Evolutionary conservation across 2,329 filamentous ascomycete species (phyloP).

Genomic region (Aspergillus melleus): DNA sequence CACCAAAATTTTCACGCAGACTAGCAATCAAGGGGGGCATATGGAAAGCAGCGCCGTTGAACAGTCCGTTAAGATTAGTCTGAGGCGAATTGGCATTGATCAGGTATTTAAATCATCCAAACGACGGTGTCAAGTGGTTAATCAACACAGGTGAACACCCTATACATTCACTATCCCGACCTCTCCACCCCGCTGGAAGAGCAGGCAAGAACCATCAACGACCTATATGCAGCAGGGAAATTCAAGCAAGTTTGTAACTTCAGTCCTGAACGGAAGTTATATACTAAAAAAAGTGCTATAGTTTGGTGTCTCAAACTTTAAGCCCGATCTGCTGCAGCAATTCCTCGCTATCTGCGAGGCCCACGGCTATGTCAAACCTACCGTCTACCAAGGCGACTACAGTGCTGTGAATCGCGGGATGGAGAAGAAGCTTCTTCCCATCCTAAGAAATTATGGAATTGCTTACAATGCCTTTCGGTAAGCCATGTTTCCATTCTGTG

Average conservation of each 20-base stretch:
- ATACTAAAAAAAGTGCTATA: constrained; percentile 11
- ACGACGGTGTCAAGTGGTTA: background rate
- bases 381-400: constrained; percentile 44
- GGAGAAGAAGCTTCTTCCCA: constrained; percentile 37
- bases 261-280: background rate
- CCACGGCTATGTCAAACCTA: constrained; percentile 38
- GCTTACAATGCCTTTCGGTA: constrained; percentile 8
- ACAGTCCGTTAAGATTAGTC: constrained; percentile 29
- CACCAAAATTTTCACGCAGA: constrained; percentile 35
- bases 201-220: constrained; percentile 35
- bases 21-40: background rate
- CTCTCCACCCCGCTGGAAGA: constrained; percentile 35
- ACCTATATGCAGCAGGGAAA: constrained; percentile 29
- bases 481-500: background rate
- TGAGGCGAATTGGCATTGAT: constrained; percentile 15
- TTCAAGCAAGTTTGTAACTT: constrained; percentile 27
- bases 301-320: constrained; percentile 43
- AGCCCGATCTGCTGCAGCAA: constrained; percentile 28
- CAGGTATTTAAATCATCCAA: constrained; percentile 14
- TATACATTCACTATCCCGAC: constrained; percentile 41
- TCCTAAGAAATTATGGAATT: constrained; percentile 32
- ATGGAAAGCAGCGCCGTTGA: constrained; percentile 18
- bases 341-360: constrained; percentile 30
- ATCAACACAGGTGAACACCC: constrained; percentile 32
- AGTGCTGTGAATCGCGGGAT: constrained; percentile 37